phyloP scores from a whole-genome alignment of 805 yeast species.

The Lachancea waltii region DNA sequence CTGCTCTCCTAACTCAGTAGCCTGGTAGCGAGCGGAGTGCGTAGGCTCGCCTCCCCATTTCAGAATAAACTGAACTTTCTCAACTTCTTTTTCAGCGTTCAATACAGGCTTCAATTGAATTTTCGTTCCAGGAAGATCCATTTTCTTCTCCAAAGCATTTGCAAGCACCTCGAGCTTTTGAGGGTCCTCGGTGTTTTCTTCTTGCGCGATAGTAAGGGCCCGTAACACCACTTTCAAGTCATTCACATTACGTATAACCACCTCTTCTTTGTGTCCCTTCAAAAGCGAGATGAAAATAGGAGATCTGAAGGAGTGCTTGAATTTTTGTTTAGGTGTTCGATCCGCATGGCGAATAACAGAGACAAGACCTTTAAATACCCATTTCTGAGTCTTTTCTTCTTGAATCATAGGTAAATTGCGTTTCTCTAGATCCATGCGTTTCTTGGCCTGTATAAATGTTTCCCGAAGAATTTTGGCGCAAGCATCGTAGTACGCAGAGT shows the following conservation, averaged over 20 bases:
- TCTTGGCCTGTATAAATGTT: slow-evolving; percentile 60
- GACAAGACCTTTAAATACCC: slow-evolving; percentile 94
- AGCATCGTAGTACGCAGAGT: slow-evolving; percentile 73
- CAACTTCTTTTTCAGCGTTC: slow-evolving; percentile 62
- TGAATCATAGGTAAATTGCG: slow-evolving; percentile 32
- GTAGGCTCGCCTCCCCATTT: slow-evolving; percentile 99
- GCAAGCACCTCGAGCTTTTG: slow-evolving; percentile 70
- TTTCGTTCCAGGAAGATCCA: slow-evolving; percentile 91
- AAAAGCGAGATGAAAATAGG: slow-evolving; percentile 78
- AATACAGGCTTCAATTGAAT: slow-evolving; percentile 90
- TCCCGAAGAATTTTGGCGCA: slow-evolving; percentile 73
- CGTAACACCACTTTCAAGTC: slow-evolving; percentile 81
- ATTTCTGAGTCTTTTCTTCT: slow-evolving; percentile 59
- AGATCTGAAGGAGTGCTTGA: slow-evolving; percentile 88
- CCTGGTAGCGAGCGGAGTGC: slow-evolving; percentile 92
- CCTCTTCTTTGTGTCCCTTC: slow-evolving; percentile 94
- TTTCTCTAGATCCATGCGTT: slow-evolving; percentile 38
- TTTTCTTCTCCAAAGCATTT: slow-evolving; percentile 80
- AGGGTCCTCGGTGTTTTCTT: slow-evolving; percentile 71
- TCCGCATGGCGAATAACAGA: slow-evolving; percentile 95
- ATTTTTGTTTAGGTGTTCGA: slow-evolving; percentile 96
- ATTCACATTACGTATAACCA: slow-evolving; percentile 82
- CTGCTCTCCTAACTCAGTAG: slow-evolving; percentile 92
- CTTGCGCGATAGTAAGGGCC: slow-evolving; percentile 77
- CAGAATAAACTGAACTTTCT: slow-evolving; percentile 89